Conservation (phyloP, 192 early-diverging fungal genomes). For the Podila horticola region DNA sequence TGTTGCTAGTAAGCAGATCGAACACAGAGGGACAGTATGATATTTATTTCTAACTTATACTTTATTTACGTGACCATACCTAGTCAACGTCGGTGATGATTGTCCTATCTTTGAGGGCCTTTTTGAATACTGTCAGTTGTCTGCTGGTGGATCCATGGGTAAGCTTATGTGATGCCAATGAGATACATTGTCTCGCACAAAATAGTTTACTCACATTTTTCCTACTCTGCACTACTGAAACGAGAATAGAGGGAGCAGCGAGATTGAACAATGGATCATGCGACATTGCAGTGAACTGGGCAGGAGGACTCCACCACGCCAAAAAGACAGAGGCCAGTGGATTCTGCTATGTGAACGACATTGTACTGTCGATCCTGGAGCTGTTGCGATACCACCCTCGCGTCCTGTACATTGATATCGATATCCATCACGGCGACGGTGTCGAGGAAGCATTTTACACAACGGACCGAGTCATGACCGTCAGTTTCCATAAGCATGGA, state of each 20-base stretch:
- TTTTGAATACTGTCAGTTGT: conserved; percentile 92
- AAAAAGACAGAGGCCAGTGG: conserved; percentile 97
- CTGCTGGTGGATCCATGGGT: conserved; percentile 93
- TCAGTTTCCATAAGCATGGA: conserved; percentile 98
- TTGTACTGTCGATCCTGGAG: conserved; percentile 93
- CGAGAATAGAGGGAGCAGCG: conserved; percentile 76
- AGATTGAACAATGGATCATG: conserved; percentile 82
- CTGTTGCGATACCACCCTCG: conserved; percentile 87
- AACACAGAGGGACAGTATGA: neutral
- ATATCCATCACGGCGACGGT: conserved; percentile 99
- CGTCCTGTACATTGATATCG: conserved; percentile 98
- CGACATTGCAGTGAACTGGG: conserved; percentile 97
- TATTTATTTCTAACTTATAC: neutral
- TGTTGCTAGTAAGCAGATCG: neutral
- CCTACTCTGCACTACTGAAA: neutral
- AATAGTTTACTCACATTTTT: neutral
- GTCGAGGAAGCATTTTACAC: conserved; percentile 99
- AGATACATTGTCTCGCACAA: neutral
- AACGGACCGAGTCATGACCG: conserved; percentile 99
- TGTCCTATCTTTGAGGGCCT: conserved; percentile 97
- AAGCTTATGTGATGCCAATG: conserved; percentile 11
- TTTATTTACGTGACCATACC: neutral
- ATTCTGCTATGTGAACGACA: conserved; percentile 99
- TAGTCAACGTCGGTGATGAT: conserved; percentile 90
- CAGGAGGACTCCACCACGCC: conserved; percentile 96